phyloP scores from a whole-genome alignment of 345 rosid genomes.

The Corchorus olitorius region DNA sequence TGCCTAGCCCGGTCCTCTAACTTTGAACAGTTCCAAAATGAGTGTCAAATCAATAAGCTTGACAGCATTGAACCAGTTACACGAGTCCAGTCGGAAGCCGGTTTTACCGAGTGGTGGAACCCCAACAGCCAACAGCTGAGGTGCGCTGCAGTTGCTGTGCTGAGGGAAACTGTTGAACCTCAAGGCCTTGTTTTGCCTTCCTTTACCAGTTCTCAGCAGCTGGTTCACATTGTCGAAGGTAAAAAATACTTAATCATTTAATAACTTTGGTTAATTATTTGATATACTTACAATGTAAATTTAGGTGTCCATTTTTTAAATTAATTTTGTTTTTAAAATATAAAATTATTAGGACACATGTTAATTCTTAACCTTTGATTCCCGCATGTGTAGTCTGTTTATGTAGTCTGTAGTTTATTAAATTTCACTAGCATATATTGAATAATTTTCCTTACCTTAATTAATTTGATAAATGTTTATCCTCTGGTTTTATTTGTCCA shows the following conservation, averaged over 20 bases:
- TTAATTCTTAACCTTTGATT: too few species aligned
- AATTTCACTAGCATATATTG: too few species aligned
- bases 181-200: slow-evolving; percentile 55
- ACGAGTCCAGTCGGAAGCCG: slow-evolving; percentile 42
- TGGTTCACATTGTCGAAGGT: slow-evolving; percentile 48
- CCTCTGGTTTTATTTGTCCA: neutral
- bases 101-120: slow-evolving; percentile 50
- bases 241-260: neutral
- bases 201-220: slow-evolving; percentile 41
- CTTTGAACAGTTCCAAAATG: slow-evolving; percentile 27
- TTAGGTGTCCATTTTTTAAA: too few species aligned
- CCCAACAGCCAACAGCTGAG: slow-evolving; percentile 44
- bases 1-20: slow-evolving; percentile 25
- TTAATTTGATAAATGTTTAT: too few species aligned
- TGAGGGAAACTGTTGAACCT: slow-evolving; percentile 38
- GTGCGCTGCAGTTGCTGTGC: slow-evolving; percentile 48
- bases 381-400: too few species aligned
- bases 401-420: too few species aligned
- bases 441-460: too few species aligned
- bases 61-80: slow-evolving; percentile 38
- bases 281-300: too few species aligned
- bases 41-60: slow-evolving; percentile 46
- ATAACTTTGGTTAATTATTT: too few species aligned
- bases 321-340: too few species aligned
- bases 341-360: too few species aligned